Percentiles rank a stretch among this genome's conserved stretches.
These are phyloP conservation scores for Aureobasidium sp. DNA, from an alignment of 2,329 filamentous ascomycete genomes.

Conservation along the genomic window DNA sequence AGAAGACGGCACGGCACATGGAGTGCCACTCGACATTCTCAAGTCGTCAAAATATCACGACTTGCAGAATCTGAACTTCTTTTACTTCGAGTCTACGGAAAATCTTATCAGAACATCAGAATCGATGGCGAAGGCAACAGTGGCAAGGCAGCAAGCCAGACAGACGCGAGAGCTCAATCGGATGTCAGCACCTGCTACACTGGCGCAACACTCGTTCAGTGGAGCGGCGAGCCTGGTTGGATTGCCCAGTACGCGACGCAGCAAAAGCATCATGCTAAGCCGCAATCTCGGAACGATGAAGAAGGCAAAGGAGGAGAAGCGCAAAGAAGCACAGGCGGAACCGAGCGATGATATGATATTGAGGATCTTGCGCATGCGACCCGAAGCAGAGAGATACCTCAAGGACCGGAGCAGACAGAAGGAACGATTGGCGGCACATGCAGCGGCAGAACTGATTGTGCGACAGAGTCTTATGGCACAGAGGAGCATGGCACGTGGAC, in stretches of 20 bases:
- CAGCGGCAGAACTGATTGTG: constrained; percentile 90
- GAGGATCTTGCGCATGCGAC: constrained; percentile 87
- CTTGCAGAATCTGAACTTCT: constrained; percentile 92
- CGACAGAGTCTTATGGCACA: constrained; percentile 72
- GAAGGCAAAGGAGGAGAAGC: constrained; percentile 90
- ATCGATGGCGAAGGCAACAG: constrained; percentile 84
- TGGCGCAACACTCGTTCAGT: constrained; percentile 43
- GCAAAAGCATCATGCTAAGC: constrained; percentile 73
- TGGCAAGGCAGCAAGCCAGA: constrained; percentile 60
- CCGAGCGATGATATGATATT: constrained; percentile 98
- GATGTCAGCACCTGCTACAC: constrained; percentile 57
- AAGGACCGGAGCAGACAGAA: constrained; percentile 89
- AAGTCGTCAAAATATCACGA: constrained; percentile 99
- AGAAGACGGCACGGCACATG: constrained; percentile 71
- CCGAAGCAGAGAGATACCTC: constrained; percentile 79
- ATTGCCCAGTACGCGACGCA: constrained; percentile 43
- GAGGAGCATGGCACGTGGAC: constrained; percentile 16
- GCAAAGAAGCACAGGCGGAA: constrained; percentile 90
- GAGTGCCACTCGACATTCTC: constrained; percentile 82
- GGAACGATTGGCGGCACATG: constrained; percentile 81
- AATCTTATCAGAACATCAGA: constrained; percentile 92
- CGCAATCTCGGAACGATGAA: constrained; percentile 94
- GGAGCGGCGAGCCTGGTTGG: constrained; percentile 53
- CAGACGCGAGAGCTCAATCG: constrained; percentile 50
- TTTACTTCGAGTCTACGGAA: constrained; percentile 91